Evolutionary conservation across 1,139 yeast species (phyloP).

Genomic region (Fermentozyma sake): DNA sequence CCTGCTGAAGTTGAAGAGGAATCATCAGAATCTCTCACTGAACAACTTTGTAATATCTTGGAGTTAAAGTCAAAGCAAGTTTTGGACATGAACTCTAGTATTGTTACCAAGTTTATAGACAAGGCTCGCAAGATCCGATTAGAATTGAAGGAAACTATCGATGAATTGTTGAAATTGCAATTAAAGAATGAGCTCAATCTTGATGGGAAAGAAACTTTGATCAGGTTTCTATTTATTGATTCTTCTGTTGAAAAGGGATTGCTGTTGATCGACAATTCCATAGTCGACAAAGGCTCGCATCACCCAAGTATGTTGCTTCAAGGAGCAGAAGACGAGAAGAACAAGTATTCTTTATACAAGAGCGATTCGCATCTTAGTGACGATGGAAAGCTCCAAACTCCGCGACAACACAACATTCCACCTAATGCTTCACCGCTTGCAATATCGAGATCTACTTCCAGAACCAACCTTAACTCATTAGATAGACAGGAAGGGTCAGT

Average conservation of each 20-base stretch:
- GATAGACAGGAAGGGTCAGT: slow-evolving; percentile 42
- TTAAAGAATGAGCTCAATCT: slow-evolving; percentile 47
- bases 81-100: slow-evolving; percentile 17
- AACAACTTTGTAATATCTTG: slow-evolving; percentile 34
- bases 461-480: slow-evolving; percentile 29
- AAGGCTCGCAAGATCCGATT: slow-evolving; percentile 41
- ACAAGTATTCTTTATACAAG: slow-evolving; percentile 7
- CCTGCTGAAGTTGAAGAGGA: slow-evolving; percentile 24
- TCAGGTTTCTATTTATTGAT: slow-evolving; percentile 64
- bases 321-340: slow-evolving; percentile 17
- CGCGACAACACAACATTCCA: slow-evolving; percentile 10
- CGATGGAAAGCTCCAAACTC: slow-evolving; percentile 3
- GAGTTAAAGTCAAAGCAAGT: slow-evolving; percentile 25
- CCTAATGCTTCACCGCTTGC: slow-evolving; percentile 21
- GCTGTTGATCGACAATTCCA: slow-evolving; percentile 42
- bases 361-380: slow-evolving; percentile 6
- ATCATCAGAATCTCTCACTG: slow-evolving; percentile 26
- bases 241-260: slow-evolving; percentile 66
- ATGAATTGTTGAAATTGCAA: slow-evolving; percentile 54
- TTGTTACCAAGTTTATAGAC: slow-evolving; percentile 37
- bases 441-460: slow-evolving; percentile 33
- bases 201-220: slow-evolving; percentile 70
- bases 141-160: slow-evolving; percentile 49
- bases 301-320: slow-evolving; percentile 1
- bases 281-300: slow-evolving; percentile 16